Conservation (phyloP, 345 rosid genomes). For the Dipteronia dyeriana region DNA sequence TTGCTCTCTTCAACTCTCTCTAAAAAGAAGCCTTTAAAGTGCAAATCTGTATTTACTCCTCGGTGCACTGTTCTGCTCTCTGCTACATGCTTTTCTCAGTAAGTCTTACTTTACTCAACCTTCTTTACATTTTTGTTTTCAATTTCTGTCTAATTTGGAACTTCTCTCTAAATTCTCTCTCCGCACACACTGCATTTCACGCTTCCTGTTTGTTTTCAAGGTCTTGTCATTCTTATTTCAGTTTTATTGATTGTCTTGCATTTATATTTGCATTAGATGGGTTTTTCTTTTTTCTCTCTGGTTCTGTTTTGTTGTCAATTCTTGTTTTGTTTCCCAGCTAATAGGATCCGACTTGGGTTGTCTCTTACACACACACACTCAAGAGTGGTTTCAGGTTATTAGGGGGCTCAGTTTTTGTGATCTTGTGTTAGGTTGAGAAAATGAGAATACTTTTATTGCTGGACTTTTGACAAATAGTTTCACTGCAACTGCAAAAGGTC, state of each 20-base stretch:
- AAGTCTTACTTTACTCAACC: background rate
- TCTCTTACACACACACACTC: background rate
- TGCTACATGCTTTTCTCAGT: background rate
- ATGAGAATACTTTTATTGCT: background rate
- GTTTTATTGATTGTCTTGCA: background rate
- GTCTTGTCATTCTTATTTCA: background rate
- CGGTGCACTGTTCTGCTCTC: background rate
- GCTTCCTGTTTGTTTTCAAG: background rate
- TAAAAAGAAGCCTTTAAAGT: background rate
- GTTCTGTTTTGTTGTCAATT: no score
- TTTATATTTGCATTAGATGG: background rate
- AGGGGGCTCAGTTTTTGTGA: background rate
- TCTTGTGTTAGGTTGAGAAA: background rate
- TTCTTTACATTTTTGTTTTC: background rate
- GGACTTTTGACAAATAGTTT: background rate
- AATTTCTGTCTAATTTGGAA: no score
- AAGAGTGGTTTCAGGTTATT: background rate
- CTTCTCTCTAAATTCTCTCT: background rate
- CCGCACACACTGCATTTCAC: background rate
- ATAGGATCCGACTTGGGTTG: background rate
- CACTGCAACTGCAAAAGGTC: background rate
- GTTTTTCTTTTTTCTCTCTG: background rate
- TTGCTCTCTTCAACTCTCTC: conserved; percentile 13
- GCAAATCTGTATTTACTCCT: background rate
- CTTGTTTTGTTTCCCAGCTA: background rate